Base-by-base conservation (phyloP, 2,329 filamentous ascomycete genomes). In the Scedosporium minutisporum region DNA sequence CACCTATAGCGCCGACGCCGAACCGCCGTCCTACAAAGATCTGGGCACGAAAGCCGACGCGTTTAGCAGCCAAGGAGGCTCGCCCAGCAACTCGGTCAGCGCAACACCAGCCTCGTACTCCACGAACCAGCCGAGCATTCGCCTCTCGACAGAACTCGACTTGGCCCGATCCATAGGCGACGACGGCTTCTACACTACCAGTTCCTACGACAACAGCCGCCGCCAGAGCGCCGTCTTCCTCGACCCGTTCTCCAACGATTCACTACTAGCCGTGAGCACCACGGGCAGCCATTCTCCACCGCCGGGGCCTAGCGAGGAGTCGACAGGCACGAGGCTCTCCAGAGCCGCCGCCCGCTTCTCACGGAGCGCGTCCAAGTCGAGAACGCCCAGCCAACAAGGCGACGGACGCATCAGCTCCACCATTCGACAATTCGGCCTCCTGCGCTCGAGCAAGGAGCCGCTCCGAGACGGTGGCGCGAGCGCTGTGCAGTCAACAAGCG, bases 11-110 rank as follows among this genome's bases (percentile, higher is more conserved):
- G 78, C 75, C 1, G 76, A 79, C 38, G 73, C 73, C 2, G 79
- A 80, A 41, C 85, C 85, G 3, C 85, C 85, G 1, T 84, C 85
- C 1, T 88, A 88, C 67, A 76, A 80, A 58, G 80, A 83, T 27
- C 18, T 57, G 5, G 23, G 4, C 33, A 33, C 62, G 16, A 60
- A 46, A 41, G 18, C 41, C 16, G 53, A 33, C 44, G 53, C 21
- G 25, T 42, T 46, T 4, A 48, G 29, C 27, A 55, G 44, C 44
- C 25, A 41, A 23, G 29, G 25, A 14, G 51, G n/a, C 23, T 60
- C 57, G 9, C 58, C 57, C 7, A 25, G 21, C 21, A 53, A 76
- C 64, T 82, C 79, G 65, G 81, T 82, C 64, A 80, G 81, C 33
- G 73, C 70, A 21, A 67, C 70, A 0, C 70, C 71, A n/a, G 64